These are phyloP conservation scores for Striga asiatica DNA, from an alignment of 257 asterid species.

Conservation along the genomic window DNA sequence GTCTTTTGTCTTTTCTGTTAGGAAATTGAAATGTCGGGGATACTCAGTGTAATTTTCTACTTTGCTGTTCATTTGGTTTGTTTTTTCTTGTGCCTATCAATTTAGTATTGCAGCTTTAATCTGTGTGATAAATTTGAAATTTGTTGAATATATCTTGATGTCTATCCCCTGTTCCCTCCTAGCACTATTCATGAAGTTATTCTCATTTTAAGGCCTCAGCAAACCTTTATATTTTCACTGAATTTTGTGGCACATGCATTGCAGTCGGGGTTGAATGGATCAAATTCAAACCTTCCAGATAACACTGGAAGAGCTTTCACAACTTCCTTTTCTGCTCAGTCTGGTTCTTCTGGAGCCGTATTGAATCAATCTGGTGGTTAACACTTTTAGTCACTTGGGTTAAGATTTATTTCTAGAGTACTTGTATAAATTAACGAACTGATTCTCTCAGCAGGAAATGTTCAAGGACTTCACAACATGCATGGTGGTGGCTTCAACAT, in stretches of 20 bases:
- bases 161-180: neutral
- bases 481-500: constrained; percentile 61
- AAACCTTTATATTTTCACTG: neutral
- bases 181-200: neutral
- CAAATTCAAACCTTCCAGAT: constrained; percentile 68
- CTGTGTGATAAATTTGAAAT: neutral
- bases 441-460: constrained; percentile 30
- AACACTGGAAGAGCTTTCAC: constrained; percentile 50
- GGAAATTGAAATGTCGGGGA: constrained; percentile 38
- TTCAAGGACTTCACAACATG: constrained; percentile 70
- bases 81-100: neutral
- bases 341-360: constrained; percentile 61
- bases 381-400: constrained; percentile 13
- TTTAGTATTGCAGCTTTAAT: constrained; percentile 2
- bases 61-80: constrained; percentile 11
- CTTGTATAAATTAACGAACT: constrained; percentile 6
- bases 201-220: neutral
- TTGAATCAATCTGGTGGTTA: constrained; percentile 60
- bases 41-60: constrained; percentile 29
- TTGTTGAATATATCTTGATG: neutral
- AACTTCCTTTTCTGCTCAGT: constrained; percentile 56
- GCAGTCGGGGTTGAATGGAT: constrained; percentile 65
- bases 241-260: constrained; percentile 17
- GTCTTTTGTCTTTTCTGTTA: constrained; percentile 19
- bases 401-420: neutral